These are phyloP conservation scores for Aspergillus sclerotiicarbonarius DNA, from an alignment of 495 filamentous ascomycete genomes.

Conservation along the genomic window DNA sequence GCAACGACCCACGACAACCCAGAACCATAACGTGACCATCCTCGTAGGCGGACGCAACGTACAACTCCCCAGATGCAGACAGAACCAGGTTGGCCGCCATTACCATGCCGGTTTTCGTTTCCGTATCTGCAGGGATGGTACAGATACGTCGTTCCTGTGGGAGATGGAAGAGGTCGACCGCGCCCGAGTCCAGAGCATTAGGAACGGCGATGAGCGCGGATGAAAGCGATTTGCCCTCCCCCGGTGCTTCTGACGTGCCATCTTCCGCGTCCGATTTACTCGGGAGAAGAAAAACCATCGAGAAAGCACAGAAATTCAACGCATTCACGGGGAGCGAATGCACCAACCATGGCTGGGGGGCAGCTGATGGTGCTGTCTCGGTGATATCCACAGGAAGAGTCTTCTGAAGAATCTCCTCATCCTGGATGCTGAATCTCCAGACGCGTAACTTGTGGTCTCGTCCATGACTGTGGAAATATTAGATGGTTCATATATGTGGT, in stretches of 20 bases:
- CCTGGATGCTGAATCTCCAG: conserved; percentile 67
- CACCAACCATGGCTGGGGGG: conserved; percentile 74
- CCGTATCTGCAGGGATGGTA: conserved; percentile 57
- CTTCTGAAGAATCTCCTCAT: conserved; percentile 59
- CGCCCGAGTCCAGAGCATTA: conserved; percentile 71
- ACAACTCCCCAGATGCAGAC: conserved; percentile 30
- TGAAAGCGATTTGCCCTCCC: conserved; percentile 1
- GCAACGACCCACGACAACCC: conserved; percentile 29
- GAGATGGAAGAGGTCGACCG: conserved; percentile 83
- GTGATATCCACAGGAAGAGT: conserved; percentile 65
- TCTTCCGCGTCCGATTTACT: neutral
- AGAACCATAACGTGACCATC: conserved; percentile 71
- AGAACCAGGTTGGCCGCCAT: conserved; percentile 73
- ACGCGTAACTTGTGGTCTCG: conserved; percentile 83
- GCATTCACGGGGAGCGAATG: conserved; percentile 84
- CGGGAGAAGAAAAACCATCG: conserved; percentile 38
- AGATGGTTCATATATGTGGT: neutral
- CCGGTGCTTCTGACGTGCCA: neutral
- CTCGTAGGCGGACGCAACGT: conserved; percentile 79
- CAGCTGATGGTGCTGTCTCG: conserved; percentile 15
- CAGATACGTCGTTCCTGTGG: conserved; percentile 67
- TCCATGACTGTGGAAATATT: conserved; percentile 63
- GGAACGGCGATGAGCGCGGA: conserved; percentile 70
- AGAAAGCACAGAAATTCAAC: conserved; percentile 93
- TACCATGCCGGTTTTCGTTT: conserved; percentile 77